These are phyloP conservation scores for Tritrichomonas foetus DNA, from an alignment of 208 protist species.

Conservation along the genomic window DNA sequence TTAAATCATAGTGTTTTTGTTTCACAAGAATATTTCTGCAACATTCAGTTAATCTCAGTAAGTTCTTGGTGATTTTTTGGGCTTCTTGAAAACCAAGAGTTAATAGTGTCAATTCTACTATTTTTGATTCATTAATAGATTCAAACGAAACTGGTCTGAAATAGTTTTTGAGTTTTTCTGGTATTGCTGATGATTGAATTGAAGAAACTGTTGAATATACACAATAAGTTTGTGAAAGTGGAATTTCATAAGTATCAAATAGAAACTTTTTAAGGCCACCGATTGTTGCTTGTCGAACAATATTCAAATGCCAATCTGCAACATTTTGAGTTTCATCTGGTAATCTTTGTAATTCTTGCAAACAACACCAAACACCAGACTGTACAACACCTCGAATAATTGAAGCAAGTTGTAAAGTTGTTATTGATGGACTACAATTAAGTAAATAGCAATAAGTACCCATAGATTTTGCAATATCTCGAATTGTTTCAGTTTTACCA, in stretches of 20 bases:
- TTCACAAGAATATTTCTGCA: too few species aligned
- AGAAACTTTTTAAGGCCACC: not conserved
- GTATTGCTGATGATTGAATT: not conserved
- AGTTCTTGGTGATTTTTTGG: too few species aligned
- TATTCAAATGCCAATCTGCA: not conserved
- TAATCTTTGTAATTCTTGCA: slow-evolving; percentile 79
- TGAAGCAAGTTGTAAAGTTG: slow-evolving; percentile 79
- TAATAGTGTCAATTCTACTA: too few species aligned
- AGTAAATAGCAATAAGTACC: slow-evolving; percentile 66
- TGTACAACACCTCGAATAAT: slow-evolving; percentile 88
- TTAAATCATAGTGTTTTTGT: too few species aligned
- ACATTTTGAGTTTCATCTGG: not conserved
- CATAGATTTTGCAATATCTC: slow-evolving; percentile 63
- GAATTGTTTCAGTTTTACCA: slow-evolving; percentile 67
- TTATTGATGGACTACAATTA: slow-evolving; percentile 64
- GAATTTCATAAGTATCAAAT: not conserved
- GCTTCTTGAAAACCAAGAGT: too few species aligned
- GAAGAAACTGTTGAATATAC: not conserved
- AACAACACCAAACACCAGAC: slow-evolving; percentile 89
- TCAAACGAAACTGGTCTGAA: too few species aligned
- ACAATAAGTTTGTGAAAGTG: not conserved
- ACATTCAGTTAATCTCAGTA: too few species aligned
- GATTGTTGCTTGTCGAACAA: not conserved
- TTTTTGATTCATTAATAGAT: too few species aligned
- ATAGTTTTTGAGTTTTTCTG: too few species aligned